A percentile compares a stretch with the other conserved stretches of the same genome.
These are phyloP conservation scores for Solanum corneliomulleri DNA, from an alignment of 257 asterid species.

Conservation along the genomic window DNA sequence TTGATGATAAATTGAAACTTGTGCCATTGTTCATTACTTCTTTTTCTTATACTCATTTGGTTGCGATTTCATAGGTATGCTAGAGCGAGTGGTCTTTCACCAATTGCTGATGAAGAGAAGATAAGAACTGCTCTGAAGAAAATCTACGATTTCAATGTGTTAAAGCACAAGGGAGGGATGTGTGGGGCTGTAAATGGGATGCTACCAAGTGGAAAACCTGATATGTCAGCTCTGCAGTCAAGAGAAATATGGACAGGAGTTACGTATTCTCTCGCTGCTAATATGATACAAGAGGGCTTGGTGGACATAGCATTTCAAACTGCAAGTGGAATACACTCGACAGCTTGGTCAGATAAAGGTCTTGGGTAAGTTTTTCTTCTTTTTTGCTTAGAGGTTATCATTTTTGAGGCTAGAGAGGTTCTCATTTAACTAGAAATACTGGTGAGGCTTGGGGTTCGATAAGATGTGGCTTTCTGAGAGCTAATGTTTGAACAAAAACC, in stretches of 20 bases:
- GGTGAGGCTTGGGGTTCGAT: background rate
- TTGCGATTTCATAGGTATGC: constrained; percentile 56
- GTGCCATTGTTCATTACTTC: background rate
- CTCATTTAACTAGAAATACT: background rate
- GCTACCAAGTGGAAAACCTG: constrained; percentile 81
- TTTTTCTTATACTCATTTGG: background rate
- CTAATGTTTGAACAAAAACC: background rate
- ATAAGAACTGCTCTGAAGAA: constrained; percentile 58
- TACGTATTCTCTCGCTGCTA: constrained; percentile 87
- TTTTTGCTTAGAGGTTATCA: background rate
- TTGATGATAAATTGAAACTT: background rate
- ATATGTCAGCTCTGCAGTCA: constrained; percentile 65
- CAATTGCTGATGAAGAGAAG: constrained; percentile 76
- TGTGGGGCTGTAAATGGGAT: constrained; percentile 87
- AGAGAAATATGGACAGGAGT: constrained; percentile 94
- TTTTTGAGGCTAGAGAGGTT: background rate
- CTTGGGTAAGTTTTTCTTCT: constrained; percentile 44
- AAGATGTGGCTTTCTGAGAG: background rate
- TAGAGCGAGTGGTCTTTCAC: constrained; percentile 75
- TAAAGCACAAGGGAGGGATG: constrained; percentile 65
- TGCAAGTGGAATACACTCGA: constrained; percentile 65
- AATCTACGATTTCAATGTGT: constrained; percentile 66
- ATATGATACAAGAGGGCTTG: constrained; percentile 82
- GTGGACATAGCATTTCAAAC: constrained; percentile 74
- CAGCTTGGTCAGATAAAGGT: constrained; percentile 74